Evolutionary conservation across 1,284 basidiomycete species (phyloP).

Genomic region (Papiliotrema nemorosa): DNA sequence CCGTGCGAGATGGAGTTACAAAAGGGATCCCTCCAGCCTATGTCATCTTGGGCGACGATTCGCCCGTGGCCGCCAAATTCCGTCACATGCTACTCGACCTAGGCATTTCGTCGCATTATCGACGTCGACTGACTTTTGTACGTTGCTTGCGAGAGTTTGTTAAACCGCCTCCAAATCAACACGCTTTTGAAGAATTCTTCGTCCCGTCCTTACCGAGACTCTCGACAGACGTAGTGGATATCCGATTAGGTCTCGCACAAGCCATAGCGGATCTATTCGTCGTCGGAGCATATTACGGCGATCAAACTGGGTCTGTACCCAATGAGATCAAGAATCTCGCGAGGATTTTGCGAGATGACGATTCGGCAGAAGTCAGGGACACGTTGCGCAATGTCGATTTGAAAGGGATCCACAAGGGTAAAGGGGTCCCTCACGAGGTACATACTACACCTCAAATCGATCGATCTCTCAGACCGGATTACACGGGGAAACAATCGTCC

Average conservation of each 20-base stretch:
- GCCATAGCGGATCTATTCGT: conserved; percentile 40
- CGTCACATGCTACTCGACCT: conserved; percentile 58
- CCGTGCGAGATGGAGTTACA: conserved; percentile 76
- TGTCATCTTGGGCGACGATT: conserved; percentile 52
- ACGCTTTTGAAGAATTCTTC: conserved; percentile 58
- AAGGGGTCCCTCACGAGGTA: conserved; percentile 20
- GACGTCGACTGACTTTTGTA: conserved; percentile 72
- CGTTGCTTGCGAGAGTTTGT: conserved; percentile 67
- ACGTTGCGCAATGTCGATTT: conserved; percentile 28
- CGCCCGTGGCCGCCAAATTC: conserved; percentile 49
- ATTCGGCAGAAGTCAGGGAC: conserved; percentile 38
- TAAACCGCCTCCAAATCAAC: conserved; percentile 48
- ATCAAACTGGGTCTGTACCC: conserved; percentile 20
- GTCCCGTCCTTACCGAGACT: conserved; percentile 61
- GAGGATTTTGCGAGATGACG: conserved; percentile 27
- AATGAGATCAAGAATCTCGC: conserved; percentile 27
- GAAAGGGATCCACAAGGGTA: conserved; percentile 18
- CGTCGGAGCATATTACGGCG: conserved; percentile 36
- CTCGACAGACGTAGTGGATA: conserved; percentile 72
- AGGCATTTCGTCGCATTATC: conserved; percentile 58
- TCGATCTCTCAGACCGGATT: conserved; percentile 2
- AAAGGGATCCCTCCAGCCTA: conserved; percentile 58
- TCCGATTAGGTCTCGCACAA: conserved; percentile 75
- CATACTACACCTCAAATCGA: conserved; percentile 4
- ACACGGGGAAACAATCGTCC: no score